These are phyloP conservation scores for Hydnomerulius pinastri DNA, from an alignment of 768 basidiomycete genomes.

Conservation along the genomic window DNA sequence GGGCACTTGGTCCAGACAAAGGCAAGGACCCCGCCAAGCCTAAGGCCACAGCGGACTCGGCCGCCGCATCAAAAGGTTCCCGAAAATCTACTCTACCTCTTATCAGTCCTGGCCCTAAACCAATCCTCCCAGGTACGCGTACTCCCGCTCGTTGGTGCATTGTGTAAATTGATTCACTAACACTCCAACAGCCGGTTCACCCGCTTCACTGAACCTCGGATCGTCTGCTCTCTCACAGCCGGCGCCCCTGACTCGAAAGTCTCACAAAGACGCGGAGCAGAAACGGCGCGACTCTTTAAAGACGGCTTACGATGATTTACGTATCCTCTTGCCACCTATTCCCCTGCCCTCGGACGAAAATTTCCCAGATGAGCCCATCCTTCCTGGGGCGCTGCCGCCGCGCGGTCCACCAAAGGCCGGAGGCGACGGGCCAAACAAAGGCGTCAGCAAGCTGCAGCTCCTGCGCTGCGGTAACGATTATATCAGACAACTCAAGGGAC, in stretches of 20 bases:
- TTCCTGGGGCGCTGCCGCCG: constrained; percentile 89
- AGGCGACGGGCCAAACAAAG: constrained; percentile 91
- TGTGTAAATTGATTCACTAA: constrained; percentile 4
- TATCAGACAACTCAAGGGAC: constrained; percentile 72
- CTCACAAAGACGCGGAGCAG: constrained; percentile 97
- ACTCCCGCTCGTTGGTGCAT: background rate
- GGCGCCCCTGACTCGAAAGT: constrained; percentile 64
- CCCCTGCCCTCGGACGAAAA: constrained; percentile 77
- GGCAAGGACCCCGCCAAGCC: constrained; percentile 31
- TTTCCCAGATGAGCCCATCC: constrained; percentile 67
- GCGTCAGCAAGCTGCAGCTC: constrained; percentile 91
- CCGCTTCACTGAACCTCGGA: constrained; percentile 25
- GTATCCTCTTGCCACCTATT: constrained; percentile 83
- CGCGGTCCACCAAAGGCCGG: constrained; percentile 85
- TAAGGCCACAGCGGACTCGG: constrained; percentile 22
- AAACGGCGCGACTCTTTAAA: constrained; percentile 96
- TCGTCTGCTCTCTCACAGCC: constrained; percentile 33
- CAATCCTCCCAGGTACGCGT: constrained; percentile 67
- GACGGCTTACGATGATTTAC: constrained; percentile 86
- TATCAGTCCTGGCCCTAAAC: constrained; percentile 63
- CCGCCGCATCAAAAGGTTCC: constrained; percentile 18
- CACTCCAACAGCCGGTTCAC: constrained; percentile 34
- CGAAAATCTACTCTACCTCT: constrained; percentile 32
- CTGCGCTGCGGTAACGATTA: constrained; percentile 90
- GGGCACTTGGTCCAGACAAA: constrained; percentile 21